Evolutionary conservation across 176 grass and related monocot genomes (phyloP).

Genomic region (Bolboschoenus planiculmis): DNA sequence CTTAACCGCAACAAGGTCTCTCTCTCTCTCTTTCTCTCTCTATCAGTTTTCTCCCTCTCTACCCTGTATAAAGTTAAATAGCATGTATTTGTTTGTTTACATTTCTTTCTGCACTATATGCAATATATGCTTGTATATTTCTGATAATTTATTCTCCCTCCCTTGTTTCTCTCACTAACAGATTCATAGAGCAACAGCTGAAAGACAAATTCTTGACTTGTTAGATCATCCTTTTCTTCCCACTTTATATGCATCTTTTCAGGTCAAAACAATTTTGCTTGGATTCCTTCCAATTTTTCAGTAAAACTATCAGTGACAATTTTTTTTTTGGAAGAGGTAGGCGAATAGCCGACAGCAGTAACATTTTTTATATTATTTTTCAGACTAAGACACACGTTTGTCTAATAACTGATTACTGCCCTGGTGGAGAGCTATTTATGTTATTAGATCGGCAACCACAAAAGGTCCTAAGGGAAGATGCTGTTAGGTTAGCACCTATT

Average conservation of each 20-base stretch:
- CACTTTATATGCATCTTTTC: constrained; percentile 91
- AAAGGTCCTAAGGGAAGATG: constrained; percentile 84
- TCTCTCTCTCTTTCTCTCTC: not conserved
- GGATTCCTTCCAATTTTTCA: not conserved
- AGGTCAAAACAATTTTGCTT: constrained; percentile 38
- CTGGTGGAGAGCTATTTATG: constrained; percentile 83
- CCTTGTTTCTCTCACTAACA: constrained; percentile 22
- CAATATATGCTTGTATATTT: not conserved
- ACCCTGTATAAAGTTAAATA: not conserved
- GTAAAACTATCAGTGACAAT: not conserved
- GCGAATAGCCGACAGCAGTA: not conserved
- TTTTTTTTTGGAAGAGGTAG: not conserved
- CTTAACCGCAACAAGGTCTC: constrained; percentile 92
- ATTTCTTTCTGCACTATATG: not conserved
- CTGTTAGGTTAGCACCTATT: constrained; percentile 53
- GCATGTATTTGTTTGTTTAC: not conserved
- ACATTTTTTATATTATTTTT: constrained; percentile 24
- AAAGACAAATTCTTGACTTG: constrained; percentile 86
- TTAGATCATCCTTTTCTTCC: constrained; percentile 96
- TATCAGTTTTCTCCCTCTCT: not conserved
- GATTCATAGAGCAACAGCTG: constrained; percentile 85
- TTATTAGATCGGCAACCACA: constrained; percentile 75
- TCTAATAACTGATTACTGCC: constrained; percentile 80
- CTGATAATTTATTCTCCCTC: not conserved
- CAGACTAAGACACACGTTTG: constrained; percentile 91